These are phyloP conservation scores for Teratosphaeria gauchensis DNA, from an alignment of 2,329 filamentous ascomycete species.

Conservation along the genomic window DNA sequence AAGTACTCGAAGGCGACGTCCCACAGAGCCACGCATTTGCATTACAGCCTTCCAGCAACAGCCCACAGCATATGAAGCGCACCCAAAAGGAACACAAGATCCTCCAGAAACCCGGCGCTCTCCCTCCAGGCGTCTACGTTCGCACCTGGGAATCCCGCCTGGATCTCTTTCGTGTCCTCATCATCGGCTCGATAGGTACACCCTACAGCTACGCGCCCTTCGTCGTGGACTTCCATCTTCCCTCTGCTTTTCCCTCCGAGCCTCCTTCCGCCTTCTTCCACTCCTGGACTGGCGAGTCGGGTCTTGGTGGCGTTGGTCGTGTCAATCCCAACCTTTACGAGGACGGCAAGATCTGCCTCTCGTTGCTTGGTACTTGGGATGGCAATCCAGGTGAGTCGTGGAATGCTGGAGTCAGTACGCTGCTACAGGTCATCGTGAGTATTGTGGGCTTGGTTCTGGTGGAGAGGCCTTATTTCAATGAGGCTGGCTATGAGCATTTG, in stretches of 20 bases:
- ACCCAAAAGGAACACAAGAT: slow-evolving; percentile 51
- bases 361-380: slow-evolving; percentile 50
- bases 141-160: slow-evolving; percentile 50
- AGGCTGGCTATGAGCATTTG: slow-evolving; percentile 50
- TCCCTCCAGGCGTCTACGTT: slow-evolving; percentile 49
- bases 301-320: slow-evolving; percentile 18
- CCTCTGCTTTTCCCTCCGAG: slow-evolving; percentile 38
- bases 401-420: slow-evolving; percentile 42
- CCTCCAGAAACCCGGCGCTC: slow-evolving; percentile 34
- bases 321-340: slow-evolving; percentile 56
- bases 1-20: slow-evolving; percentile 32
- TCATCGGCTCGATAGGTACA: slow-evolving; percentile 49
- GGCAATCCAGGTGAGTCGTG: slow-evolving; percentile 45
- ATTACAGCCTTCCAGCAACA: slow-evolving; percentile 10
- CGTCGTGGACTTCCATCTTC: slow-evolving; percentile 49
- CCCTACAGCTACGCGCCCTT: slow-evolving; percentile 54
- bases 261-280: slow-evolving; percentile 51
- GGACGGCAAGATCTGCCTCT: slow-evolving; percentile 52
- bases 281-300: slow-evolving; percentile 37
- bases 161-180: slow-evolving; percentile 48
- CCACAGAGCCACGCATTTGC: slow-evolving; percentile 37
- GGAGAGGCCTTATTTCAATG: slow-evolving; percentile 53
- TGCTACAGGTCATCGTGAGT: slow-evolving; percentile 39
- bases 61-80: slow-evolving; percentile 36
- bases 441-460: slow-evolving; percentile 35